Evolutionary conservation across 2,329 filamentous ascomycete species (phyloP), one percentile per base, ranked within the genome.

Genomic region (Acrodontium crateriforme): DNA sequence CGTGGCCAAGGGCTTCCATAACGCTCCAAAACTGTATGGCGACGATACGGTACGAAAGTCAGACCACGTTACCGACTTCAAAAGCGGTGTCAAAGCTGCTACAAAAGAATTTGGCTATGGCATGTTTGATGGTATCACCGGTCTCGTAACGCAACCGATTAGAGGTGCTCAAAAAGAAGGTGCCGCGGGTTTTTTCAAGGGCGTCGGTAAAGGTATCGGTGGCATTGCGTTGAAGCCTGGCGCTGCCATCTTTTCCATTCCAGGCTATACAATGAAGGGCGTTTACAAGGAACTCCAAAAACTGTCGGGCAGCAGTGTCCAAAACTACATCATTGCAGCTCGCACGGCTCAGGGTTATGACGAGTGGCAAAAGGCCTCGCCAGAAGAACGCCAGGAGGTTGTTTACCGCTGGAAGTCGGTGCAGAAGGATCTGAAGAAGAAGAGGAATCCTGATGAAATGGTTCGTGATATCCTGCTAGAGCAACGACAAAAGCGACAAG

Each of bases 1-100:
- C 1, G 55, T 93, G 16, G 77, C 84, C 1, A 79, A 78, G 50
- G 85, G 85, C 0, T 91, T 93, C 49, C 78, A 87, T 47, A 93
- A 93, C 43, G 77, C 80, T 5, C 84, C 85, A 0, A 76, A 71
- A 40, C 60, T 93, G 1, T 93, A 93, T 47, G 79, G 84, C 22
- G 84, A 92, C 44, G 73, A 81, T 2, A 85, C 75, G 1, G 74
- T 93, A 1, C 68, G 81, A 6, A 76, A 78, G n/a, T 60, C 69
- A 1, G 78, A 83, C 32, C 82, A 81, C 41, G 79, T 93, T 4
- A 84, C 79, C 0, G 78, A 75, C 28, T 59, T 92, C 27, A 66
- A 71, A 28, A 81, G 75, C 37, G 85, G 85, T 0, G 54, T 93
- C 15, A 74, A 67, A 36, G 74, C 83, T 24, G 85, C 84, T 23